phyloP scores from a whole-genome alignment of 2,329 filamentous ascomycete species.

The Amphichorda felina region DNA sequence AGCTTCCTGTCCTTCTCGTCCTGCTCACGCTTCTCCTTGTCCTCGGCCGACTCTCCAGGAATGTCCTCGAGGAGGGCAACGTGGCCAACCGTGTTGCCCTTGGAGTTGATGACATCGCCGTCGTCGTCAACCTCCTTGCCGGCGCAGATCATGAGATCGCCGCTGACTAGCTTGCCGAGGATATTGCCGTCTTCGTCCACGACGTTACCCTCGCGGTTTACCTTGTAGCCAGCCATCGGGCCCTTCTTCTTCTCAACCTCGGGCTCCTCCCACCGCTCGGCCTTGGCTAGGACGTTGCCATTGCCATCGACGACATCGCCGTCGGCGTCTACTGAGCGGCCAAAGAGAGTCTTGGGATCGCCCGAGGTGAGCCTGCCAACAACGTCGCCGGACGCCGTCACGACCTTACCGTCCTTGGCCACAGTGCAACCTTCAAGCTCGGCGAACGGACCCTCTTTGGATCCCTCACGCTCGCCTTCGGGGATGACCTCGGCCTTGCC shows the following conservation, averaged over 20 bases:
- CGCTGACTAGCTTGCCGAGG: conserved; percentile 56
- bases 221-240: conserved; percentile 38
- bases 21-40: conserved; percentile 41
- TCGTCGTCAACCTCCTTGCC: conserved; percentile 62
- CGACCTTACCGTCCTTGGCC: conserved; percentile 56
- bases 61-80: conserved; percentile 54
- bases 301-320: conserved; percentile 75
- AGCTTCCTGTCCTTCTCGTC: conserved; percentile 62
- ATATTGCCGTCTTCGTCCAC: conserved; percentile 46
- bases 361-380: conserved; percentile 63
- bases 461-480: conserved; percentile 50
- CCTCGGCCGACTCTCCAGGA: conserved; percentile 34
- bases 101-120: conserved; percentile 59
- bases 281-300: conserved; percentile 44
- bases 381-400: conserved; percentile 54
- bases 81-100: conserved; percentile 55
- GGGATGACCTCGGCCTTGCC: conserved; percentile 57
- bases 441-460: conserved; percentile 57
- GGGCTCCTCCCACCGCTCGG: conserved; percentile 47
- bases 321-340: conserved; percentile 67
- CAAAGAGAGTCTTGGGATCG: conserved; percentile 59
- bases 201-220: conserved; percentile 48
- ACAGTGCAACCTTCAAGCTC: conserved; percentile 54
- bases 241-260: conserved; percentile 39
- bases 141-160: conserved; percentile 50